phyloP scores from a whole-genome alignment of 805 yeast species.

The Tetrapisispora fleetii region DNA sequence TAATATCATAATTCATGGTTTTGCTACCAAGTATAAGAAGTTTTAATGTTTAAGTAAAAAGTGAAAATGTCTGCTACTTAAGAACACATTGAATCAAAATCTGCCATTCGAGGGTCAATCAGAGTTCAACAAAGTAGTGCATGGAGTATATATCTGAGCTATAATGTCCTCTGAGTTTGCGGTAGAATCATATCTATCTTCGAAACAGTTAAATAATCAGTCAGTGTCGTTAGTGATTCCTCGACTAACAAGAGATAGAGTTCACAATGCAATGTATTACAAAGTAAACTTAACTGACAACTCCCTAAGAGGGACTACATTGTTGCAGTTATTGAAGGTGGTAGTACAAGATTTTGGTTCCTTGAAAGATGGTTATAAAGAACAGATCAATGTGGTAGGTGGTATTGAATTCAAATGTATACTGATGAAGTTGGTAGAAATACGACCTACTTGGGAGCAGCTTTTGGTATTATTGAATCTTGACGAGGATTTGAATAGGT shows the following conservation, averaged over 20 bases:
- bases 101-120: not conserved
- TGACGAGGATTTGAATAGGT: not conserved
- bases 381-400: constrained; percentile 18
- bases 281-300: constrained; percentile 19
- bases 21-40: not conserved
- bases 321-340: constrained; percentile 15
- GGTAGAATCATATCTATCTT: constrained; percentile 22
- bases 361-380: constrained; percentile 8
- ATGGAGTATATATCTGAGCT: too few species aligned
- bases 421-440: constrained; percentile 63
- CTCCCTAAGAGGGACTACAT: constrained; percentile 23
- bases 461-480: constrained; percentile 14
- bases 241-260: constrained; percentile 22
- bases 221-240: constrained; percentile 28
- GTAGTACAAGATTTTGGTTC: constrained; percentile 24
- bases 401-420: constrained; percentile 42
- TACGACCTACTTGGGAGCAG: constrained; percentile 45
- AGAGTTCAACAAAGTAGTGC: not conserved
- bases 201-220: constrained; percentile 24
- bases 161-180: constrained; percentile 23
- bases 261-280: constrained; percentile 25
- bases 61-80: too few species aligned
- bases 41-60: too few species aligned
- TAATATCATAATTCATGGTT: not conserved
- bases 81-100: too few species aligned